Conservation (phyloP, 495 filamentous ascomycete genomes). For the Neurospora tetrasperma region DNA sequence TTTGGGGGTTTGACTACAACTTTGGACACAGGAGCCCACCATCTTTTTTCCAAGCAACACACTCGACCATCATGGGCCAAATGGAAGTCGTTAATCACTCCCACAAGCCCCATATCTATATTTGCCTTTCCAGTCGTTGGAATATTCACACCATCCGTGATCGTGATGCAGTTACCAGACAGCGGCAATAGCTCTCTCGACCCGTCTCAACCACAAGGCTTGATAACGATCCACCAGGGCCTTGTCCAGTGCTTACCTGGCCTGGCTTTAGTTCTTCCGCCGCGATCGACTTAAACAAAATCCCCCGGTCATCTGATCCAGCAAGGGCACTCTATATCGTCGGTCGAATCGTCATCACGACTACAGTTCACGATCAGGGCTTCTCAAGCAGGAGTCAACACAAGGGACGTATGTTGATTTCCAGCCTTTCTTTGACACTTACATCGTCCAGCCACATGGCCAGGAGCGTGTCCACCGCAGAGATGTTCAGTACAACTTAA, state of each 20-base stretch:
- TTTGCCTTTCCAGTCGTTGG: neutral
- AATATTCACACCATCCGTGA: neutral
- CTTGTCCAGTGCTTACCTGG: neutral
- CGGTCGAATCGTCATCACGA: neutral
- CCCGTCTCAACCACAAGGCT: neutral
- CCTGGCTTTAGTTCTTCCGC: neutral
- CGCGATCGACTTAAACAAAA: neutral
- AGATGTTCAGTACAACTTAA: neutral
- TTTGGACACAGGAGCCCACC: neutral
- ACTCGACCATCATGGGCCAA: neutral
- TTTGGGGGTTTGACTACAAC: no score
- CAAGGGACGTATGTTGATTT: neutral
- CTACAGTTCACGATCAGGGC: neutral
- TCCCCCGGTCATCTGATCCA: neutral
- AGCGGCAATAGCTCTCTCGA: neutral
- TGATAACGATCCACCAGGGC: neutral
- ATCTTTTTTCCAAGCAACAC: neutral
- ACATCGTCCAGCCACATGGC: neutral
- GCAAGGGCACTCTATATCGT: neutral
- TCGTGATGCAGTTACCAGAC: neutral
- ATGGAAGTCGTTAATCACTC: neutral
- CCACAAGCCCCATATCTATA: neutral
- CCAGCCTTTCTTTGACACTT: neutral
- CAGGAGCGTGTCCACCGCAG: neutral
- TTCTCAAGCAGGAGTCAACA: neutral